A percentile compares a stretch with the other conserved stretches of the same genome.
These are phyloP conservation scores for Solanum tarijense DNA, from an alignment of 257 asterid species.

Conservation along the genomic window DNA sequence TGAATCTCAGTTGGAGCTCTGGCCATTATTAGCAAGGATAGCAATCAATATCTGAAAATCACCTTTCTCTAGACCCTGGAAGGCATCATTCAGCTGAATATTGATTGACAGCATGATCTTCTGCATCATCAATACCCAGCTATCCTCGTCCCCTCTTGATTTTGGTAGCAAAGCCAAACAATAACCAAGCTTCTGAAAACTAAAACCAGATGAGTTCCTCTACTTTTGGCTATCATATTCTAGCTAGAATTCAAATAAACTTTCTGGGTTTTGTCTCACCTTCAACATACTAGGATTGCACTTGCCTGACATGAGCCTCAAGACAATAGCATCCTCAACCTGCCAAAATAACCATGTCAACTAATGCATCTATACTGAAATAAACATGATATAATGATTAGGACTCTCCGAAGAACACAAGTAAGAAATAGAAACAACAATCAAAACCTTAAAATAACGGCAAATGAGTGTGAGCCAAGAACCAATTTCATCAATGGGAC, in stretches of 20 bases:
- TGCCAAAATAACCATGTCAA: constrained; percentile 14
- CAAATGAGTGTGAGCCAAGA: neutral
- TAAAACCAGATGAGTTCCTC: constrained; percentile 11
- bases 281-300: constrained; percentile 33
- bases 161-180: constrained; percentile 76
- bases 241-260: constrained; percentile 5
- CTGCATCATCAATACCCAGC: constrained; percentile 75
- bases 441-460: neutral
- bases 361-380: neutral
- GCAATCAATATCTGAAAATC: constrained; percentile 6
- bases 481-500: neutral
- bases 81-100: constrained; percentile 55
- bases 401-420: neutral
- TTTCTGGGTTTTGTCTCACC: constrained; percentile 34
- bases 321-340: constrained; percentile 77
- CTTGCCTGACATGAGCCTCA: constrained; percentile 65
- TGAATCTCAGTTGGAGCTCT: constrained; percentile 1
- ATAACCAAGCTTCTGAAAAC: constrained; percentile 64
- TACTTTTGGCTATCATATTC: constrained; percentile 13
- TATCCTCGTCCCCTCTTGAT: constrained; percentile 70
- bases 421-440: neutral
- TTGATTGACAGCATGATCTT: constrained; percentile 53
- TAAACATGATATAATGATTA: neutral
- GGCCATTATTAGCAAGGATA: neutral
- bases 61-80: constrained; percentile 92